Base-by-base conservation (phyloP, 306 rosid genomes). In the Sicyos edulis region DNA sequence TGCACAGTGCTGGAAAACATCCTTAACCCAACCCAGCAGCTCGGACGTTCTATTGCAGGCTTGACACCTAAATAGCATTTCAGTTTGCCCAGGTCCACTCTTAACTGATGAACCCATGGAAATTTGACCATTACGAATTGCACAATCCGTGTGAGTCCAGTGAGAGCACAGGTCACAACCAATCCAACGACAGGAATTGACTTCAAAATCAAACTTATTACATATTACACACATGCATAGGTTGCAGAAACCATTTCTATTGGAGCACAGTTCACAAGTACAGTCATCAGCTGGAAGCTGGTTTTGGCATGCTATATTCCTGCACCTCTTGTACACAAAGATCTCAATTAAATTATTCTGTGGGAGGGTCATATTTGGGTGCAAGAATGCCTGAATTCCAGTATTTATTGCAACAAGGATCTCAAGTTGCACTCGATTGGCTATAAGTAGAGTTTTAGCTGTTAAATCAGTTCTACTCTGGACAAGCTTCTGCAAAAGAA, bases 61-160 rank as follows among this genome's bases (percentile, higher is more conserved):
- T 71, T 86, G 96, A 71, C 99, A 93, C 88, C 89, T 88, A 80
- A 93, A 93, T 75, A 91, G 91, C 99, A 93, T 93, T 84, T 93
- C 99, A 52, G 85, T 71, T 64, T 90, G 91, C 77, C 97, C 96
- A 47, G 87, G 77, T 64, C 89, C 95, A 79, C 83, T 88, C 87
- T 88, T 89, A 54, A 80, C 80, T n/a, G 95, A 81, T 72, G 96
- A 87, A 34, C 95, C 97, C 96, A 82, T 88, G 80, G 80, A 78
- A 70, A 93, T 91, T 75, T 82, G 92, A 61, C 91, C 92, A 72
- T 91, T 96, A 19, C 91, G 96, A 80, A 93, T 93, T 37, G 99
- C 99, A 76, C 99, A 93, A 80, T 93, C 97, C 0, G 99, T 93
- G 80, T 93, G 99, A 68, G 99, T 93, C 99, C 99, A 93, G 75